phyloP scores from a whole-genome alignment of 169 alveolate species.

The Plasmodium cynomolgi region DNA sequence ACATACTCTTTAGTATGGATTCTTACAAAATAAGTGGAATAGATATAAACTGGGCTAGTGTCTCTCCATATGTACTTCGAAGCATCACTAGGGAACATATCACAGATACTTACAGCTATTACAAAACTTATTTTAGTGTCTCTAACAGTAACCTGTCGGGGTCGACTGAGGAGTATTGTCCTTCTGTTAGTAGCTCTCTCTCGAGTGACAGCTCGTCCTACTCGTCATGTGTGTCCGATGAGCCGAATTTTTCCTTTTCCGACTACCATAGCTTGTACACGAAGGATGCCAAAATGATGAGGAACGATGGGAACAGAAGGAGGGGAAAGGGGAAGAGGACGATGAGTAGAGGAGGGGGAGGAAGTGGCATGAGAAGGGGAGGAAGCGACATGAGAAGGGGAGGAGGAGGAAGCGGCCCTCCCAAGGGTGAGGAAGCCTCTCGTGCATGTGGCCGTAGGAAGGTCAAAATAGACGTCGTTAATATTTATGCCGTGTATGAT shows the following conservation, averaged over 20 bases:
- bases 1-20: slow-evolving; percentile 50
- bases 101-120: slow-evolving; percentile 35
- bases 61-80: slow-evolving; percentile 21
- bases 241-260: slow-evolving; percentile 77
- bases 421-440: not conserved
- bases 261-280: slow-evolving; percentile 79
- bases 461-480: slow-evolving; percentile 61
- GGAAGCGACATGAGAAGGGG: not conserved
- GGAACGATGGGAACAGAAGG: slow-evolving; percentile 64
- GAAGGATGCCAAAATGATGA: slow-evolving; percentile 59
- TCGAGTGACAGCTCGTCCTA: slow-evolving; percentile 1
- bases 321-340: slow-evolving; percentile 11
- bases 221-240: slow-evolving; percentile 63
- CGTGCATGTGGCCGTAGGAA: not conserved
- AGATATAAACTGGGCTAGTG: slow-evolving; percentile 20
- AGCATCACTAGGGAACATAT: slow-evolving; percentile 51
- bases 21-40: slow-evolving; percentile 33
- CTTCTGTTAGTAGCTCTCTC: slow-evolving; percentile 5
- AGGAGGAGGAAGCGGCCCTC: not conserved
- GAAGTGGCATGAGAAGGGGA: not conserved
- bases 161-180: not conserved
- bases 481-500: slow-evolving; percentile 76
- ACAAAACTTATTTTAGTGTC: slow-evolving; percentile 41
- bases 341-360: not conserved
- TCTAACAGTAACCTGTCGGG: slow-evolving; percentile 13